phyloP scores from a whole-genome alignment of 768 basidiomycete genomes.

The Trametes punicea region DNA sequence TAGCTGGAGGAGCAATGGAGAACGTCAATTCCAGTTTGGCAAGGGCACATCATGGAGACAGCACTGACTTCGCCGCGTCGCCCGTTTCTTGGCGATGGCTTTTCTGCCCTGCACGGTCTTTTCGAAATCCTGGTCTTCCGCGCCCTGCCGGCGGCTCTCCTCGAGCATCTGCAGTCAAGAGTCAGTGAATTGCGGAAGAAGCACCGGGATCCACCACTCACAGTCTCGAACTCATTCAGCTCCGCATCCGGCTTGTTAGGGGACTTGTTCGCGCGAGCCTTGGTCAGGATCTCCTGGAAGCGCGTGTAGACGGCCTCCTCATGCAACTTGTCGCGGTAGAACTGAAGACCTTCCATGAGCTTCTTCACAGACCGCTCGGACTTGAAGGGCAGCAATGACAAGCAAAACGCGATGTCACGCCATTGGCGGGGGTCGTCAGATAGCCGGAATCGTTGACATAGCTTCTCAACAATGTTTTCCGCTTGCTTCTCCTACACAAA shows the following conservation, averaged over 20 bases:
- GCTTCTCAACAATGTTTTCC: constrained; percentile 94
- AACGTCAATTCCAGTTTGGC: background rate
- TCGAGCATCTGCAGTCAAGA: constrained; percentile 64
- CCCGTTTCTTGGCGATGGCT: constrained; percentile 72
- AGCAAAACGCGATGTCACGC: constrained; percentile 95
- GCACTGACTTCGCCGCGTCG: constrained; percentile 45
- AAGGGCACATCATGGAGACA: background rate
- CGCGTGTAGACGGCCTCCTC: constrained; percentile 75
- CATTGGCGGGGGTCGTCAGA: constrained; percentile 90
- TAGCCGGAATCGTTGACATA: constrained; percentile 92
- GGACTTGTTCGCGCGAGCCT: constrained; percentile 90
- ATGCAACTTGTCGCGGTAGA: constrained; percentile 95
- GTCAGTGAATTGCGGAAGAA: background rate
- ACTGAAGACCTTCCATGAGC: constrained; percentile 86
- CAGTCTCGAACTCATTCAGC: constrained; percentile 91
- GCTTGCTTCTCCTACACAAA: constrained; percentile 88
- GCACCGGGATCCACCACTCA: constrained; percentile 28
- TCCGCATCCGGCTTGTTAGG: constrained; percentile 92
- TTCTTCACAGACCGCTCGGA: constrained; percentile 96
- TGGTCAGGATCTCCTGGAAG: constrained; percentile 88
- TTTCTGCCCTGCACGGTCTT: constrained; percentile 82
- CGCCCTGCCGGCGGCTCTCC: constrained; percentile 78
- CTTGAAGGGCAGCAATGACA: constrained; percentile 94
- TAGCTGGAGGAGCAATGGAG: background rate
- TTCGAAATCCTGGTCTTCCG: constrained; percentile 89